These are phyloP conservation scores for Leptodontidium sp. DNA, from an alignment of 2,329 filamentous ascomycete species.

Conservation along the genomic window DNA sequence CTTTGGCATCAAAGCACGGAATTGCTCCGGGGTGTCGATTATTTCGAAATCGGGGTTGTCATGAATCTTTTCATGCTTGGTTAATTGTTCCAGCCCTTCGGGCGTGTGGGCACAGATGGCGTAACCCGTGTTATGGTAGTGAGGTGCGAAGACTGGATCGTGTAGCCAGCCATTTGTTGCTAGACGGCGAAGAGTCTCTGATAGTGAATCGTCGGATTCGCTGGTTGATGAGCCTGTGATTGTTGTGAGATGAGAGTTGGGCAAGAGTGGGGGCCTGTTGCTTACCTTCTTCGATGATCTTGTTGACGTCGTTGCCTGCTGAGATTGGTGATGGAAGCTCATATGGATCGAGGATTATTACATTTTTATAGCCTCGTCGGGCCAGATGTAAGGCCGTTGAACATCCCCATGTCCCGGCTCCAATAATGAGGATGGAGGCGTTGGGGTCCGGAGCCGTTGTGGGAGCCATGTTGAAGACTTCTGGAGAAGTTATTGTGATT, in stretches of 20 bases:
- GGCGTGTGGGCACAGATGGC: constrained; percentile 54
- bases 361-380: constrained; percentile 54
- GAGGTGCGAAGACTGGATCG: constrained; percentile 53
- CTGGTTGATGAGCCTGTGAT: constrained; percentile 41
- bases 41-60: constrained; percentile 46
- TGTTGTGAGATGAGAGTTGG: constrained; percentile 27
- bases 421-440: constrained; percentile 50
- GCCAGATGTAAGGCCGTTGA: constrained; percentile 55
- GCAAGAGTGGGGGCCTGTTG: not conserved
- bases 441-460: not conserved
- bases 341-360: constrained; percentile 59
- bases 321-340: constrained; percentile 53
- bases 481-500: not conserved
- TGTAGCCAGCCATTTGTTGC: constrained; percentile 53
- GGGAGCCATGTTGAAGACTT: constrained; percentile 3
- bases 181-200: constrained; percentile 47
- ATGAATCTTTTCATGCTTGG: constrained; percentile 47
- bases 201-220: constrained; percentile 37
- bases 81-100: constrained; percentile 49
- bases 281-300: constrained; percentile 56
- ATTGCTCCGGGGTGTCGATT: constrained; percentile 55
- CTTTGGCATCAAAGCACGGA: constrained; percentile 58
- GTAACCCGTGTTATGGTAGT: constrained; percentile 57
- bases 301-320: constrained; percentile 67
- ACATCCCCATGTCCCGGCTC: constrained; percentile 53